Base-by-base conservation (phyloP, 352 stramenopile genomes). In the Globisporangium irregulare region DNA sequence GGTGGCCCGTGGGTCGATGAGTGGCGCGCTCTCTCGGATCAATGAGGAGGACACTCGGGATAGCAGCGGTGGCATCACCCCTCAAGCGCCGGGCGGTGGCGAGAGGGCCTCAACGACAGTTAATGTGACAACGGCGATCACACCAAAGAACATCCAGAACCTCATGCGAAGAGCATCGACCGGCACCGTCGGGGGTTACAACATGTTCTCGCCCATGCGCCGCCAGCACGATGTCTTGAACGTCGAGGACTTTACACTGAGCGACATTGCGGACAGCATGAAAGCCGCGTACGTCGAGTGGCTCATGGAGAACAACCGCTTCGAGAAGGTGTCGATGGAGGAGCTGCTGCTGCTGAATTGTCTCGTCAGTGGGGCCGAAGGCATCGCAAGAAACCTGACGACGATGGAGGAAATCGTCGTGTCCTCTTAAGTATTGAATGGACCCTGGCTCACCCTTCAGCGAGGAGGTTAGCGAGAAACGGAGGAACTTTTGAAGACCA, bases 211-310 rank as follows among this genome's bases (percentile, higher is more conserved):
- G 15, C 84, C 80, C 4, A 91, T 92, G 79, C 79, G 81, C 32
- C 80, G 82, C n/a, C 72, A 91, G 38, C 87, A 93, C 75, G 85
- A 95, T 34, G 80, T 95, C 46, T 60, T 93, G 9, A 93, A 93
- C 66, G 82, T 94, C 2, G 86, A 91, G 41, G 86, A 92, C 64
- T 94, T 94, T 48, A 84, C 75, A 12, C 78, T 91, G 7, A 76
- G 74, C 36, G 85, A 93, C 32, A 91, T 92, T 27, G 85, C 87
- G 0, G 70, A 73, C 10, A 70, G 78, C 56, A 91, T 95, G 82
- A 92, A 92, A 62, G 72, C 81, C 55, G 79, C 84, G 7, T 93
- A 93, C 53, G 82, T 92, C 9, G 82, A 91, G 75, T 92, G 83
- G 83, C 73, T 93, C 20, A 86, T 94, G 80, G 87, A 92, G 71